Percentiles rank a stretch among this genome's conserved stretches.
Evolutionary conservation across 768 basidiomycete species (phyloP).

Genomic region (Crucibulum laeve): DNA sequence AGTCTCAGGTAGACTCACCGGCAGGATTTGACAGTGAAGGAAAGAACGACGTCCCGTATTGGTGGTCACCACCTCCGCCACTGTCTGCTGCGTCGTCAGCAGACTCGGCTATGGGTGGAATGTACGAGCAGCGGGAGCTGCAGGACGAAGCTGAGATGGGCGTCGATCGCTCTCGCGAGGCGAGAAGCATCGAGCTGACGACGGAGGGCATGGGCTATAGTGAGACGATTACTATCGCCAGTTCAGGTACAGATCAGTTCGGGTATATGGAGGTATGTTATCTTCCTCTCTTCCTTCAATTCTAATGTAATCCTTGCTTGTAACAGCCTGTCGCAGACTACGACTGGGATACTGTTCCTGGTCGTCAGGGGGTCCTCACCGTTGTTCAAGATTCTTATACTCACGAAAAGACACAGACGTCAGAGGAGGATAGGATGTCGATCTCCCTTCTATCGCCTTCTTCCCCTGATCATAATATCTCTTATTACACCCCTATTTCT

Average conservation of each 20-base stretch:
- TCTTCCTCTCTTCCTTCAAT: constrained; percentile 3
- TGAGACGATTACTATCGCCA: constrained; percentile 7
- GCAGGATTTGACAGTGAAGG: no score
- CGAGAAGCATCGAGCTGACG: constrained; percentile 4
- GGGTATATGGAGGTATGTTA: constrained; percentile 20
- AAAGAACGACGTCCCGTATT: no score
- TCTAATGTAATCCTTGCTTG: no score
- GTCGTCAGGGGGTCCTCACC: no score
- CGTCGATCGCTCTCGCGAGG: constrained; percentile 11
- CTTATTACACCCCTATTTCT: neutral
- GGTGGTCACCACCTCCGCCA: no score
- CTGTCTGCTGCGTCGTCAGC: no score
- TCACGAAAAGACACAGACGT: no score
- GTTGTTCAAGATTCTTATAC: no score
- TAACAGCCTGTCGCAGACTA: no score
- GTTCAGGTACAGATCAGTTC: constrained; percentile 17
- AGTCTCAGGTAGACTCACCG: no score
- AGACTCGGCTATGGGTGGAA: constrained; percentile 1
- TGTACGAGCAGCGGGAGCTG: constrained; percentile 4
- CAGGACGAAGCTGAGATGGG: neutral
- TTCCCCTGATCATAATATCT: neutral
- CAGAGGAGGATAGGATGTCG: neutral
- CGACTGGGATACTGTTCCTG: no score
- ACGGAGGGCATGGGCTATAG: constrained; percentile 22
- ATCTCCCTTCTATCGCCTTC: neutral